phyloP scores from a whole-genome alignment of 371 early-diverging fungal species.

The Chytridiales sp. region DNA sequence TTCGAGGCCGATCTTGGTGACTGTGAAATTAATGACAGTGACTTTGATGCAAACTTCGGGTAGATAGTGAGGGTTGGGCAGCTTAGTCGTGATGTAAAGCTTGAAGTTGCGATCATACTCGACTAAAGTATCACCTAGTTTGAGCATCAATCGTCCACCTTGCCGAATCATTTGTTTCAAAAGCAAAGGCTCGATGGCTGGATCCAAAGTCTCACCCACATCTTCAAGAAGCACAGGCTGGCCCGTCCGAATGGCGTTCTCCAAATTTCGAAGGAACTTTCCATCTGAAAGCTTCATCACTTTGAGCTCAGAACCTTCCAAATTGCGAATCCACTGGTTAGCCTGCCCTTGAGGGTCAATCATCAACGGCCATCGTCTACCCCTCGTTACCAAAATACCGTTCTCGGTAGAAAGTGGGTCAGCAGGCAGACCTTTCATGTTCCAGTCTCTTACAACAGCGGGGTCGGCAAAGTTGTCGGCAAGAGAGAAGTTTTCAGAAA shows the following conservation, averaged over 20 bases:
- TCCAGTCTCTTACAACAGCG: conserved; percentile 49
- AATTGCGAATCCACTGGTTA: conserved; percentile 48
- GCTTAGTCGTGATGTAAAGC: conserved; percentile 49
- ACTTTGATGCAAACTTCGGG: conserved; percentile 56
- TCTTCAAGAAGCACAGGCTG: conserved; percentile 48
- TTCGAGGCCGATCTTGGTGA: conserved; percentile 47
- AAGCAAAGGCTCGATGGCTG: conserved; percentile 46
- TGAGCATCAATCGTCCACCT: conserved; percentile 44
- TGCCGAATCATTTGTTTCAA: conserved; percentile 48
- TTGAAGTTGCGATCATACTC: conserved; percentile 52
- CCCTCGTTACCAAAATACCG: conserved; percentile 46
- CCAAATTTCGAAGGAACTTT: conserved; percentile 44
- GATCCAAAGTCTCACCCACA: conserved; percentile 47
- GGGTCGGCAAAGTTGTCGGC: conserved; percentile 42
- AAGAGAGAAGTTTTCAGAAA: conserved; percentile 41
- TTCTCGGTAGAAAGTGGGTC: conserved; percentile 49
- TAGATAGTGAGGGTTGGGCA: conserved; percentile 51
- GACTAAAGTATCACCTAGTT: conserved; percentile 47
- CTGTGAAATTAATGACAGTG: conserved; percentile 54
- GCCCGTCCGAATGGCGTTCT: conserved; percentile 48
- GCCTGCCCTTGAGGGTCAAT: conserved; percentile 56
- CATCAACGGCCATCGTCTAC: conserved; percentile 52
- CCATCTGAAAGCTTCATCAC: conserved; percentile 45
- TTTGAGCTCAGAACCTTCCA: conserved; percentile 40
- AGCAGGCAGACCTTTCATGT: conserved; percentile 49